Base-by-base conservation (phyloP, 495 filamentous ascomycete genomes). In the Pseudomonodictys pantanalensis region DNA sequence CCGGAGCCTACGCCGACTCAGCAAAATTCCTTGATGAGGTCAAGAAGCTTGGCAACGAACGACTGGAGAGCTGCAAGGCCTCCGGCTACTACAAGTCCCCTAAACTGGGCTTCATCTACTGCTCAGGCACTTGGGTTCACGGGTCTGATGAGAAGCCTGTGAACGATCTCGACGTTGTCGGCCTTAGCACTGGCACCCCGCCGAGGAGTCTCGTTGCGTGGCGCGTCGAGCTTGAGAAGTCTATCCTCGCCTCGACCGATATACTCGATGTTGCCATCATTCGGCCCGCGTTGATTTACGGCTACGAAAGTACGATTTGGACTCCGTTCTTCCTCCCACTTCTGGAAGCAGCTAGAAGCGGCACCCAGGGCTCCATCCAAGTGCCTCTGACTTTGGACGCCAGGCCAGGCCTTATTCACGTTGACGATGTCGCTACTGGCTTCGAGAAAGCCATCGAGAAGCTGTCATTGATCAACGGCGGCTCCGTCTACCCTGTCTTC, bases 401-500 rank as follows among this genome's bases (percentile, higher is more conserved):
- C 4, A 3, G 12, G 12, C 3, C 38, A 18, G 38, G 38, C 38
- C 4, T 41, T 15, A 15, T 41, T 3, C 38, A 41, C 12, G 38
- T 41, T 15, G 38, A 41, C 38, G 43, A 47, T 12, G 3, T 47
- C 6, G 76, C 71, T 1, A 46, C 62, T 20, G 76, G 62, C 0
- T 67, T 74, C 12, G 66, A 68, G 50, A 58, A 54, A 0, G 72
- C 71, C 1, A 60, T 78, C 30, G 76, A 79, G 33, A 69, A 71
- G 22, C 50, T 78, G 23, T 52, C 65, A 12, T 28, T 65, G 23
- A 48, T 74, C 11, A 25, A 70, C 2, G 65, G 68, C 15, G 65
- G 68, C 10, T 69, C 72, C 17, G 50, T 71, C 0, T 76, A 73
- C 62, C 76, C 76, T 1, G 65, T 79, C 5, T 79, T 79, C 68